Evolutionary conservation across 2,329 filamentous ascomycete genomes (phyloP).

Genomic region (Phaeosphaeriaceae sp.): DNA sequence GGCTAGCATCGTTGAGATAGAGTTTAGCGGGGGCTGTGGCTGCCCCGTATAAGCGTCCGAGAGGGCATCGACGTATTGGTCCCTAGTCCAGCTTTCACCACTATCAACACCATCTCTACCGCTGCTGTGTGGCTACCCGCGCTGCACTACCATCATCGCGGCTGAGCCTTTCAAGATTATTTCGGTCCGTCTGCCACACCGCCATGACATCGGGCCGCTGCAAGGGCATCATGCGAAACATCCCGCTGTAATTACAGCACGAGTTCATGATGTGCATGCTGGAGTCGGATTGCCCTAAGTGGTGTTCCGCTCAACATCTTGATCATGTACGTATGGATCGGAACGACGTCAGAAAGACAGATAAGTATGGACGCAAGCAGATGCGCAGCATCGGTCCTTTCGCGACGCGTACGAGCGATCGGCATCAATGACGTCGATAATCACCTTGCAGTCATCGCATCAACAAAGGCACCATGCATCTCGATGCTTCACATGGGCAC

Average conservation of each 20-base stretch:
- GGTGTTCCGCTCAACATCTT: not conserved
- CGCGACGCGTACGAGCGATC: not conserved
- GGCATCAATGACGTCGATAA: not conserved
- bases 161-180: not conserved
- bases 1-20: not conserved
- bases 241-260: not conserved
- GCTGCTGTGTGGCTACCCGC: not conserved
- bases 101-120: not conserved
- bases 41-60: too few species aligned
- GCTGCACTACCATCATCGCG: not conserved
- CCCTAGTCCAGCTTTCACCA: not conserved
- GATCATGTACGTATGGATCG: not conserved
- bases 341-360: not conserved
- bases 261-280: not conserved
- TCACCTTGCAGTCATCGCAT: not conserved
- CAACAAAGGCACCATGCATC: not conserved
- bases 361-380: not conserved
- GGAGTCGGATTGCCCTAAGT: not conserved
- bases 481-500: not conserved
- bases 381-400: slow-evolving; percentile 3
- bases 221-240: not conserved
- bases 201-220: not conserved
- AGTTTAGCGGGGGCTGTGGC: not conserved
- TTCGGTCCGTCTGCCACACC: not conserved
- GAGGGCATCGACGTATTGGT: not conserved